phyloP scores from a whole-genome alignment of 2,329 filamentous ascomycete species.

The Elsinoe perseae region DNA sequence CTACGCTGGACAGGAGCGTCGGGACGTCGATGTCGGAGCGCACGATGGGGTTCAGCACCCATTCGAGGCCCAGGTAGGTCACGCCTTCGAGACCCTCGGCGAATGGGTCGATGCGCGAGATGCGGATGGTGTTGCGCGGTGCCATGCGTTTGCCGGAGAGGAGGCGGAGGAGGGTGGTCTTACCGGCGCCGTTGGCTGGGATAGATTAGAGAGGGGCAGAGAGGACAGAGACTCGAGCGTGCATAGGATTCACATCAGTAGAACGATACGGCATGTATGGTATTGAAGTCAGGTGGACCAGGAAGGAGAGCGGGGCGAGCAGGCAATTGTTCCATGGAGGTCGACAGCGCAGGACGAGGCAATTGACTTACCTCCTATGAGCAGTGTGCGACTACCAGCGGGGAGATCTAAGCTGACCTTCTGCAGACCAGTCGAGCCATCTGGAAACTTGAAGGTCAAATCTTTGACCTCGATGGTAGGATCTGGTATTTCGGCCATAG shows the following conservation, averaged over 20 bases:
- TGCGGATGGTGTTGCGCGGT: constrained; percentile 62
- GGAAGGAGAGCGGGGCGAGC: constrained; percentile 2
- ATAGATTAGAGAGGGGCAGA: constrained; percentile 21
- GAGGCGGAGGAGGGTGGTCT: constrained; percentile 90
- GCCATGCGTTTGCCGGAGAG: constrained; percentile 92
- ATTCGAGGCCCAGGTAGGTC: constrained; percentile 94
- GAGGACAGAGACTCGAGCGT: no score
- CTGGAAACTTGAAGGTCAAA: constrained; percentile 83
- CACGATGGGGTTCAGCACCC: constrained; percentile 95
- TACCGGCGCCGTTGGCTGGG: constrained; percentile 84
- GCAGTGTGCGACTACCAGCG: constrained; percentile 72
- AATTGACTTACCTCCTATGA: constrained; percentile 64
- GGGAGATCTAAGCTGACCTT: constrained; percentile 71
- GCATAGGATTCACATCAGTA: no score
- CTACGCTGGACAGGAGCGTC: constrained; percentile 76
- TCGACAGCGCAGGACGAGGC: not conserved
- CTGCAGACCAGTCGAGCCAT: constrained; percentile 69
- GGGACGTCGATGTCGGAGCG: constrained; percentile 88
- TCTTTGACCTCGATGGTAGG: constrained; percentile 64
- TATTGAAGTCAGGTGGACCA: constrained; percentile 22
- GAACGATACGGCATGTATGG: not conserved
- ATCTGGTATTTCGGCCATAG: constrained; percentile 23
- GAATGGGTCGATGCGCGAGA: constrained; percentile 86
- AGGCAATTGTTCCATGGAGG: constrained; percentile 8
- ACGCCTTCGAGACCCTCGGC: constrained; percentile 83